A percentile compares a stretch with the other conserved stretches of the same genome.
Conservation (phyloP, 768 basidiomycete species). For the Auricularia auricula-judae region DNA sequence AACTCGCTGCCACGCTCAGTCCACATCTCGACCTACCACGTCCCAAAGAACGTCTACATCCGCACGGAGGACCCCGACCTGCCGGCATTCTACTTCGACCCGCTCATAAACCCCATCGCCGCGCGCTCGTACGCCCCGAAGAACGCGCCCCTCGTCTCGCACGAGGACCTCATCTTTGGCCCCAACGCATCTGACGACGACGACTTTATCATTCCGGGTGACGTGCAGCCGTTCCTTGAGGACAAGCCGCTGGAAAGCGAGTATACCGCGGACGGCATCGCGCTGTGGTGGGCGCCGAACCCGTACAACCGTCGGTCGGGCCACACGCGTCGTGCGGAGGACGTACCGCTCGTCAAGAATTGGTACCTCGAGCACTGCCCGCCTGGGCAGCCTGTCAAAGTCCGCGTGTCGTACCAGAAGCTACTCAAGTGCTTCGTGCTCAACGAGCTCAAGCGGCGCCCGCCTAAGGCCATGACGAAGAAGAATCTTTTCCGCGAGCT, state of each 20-base stretch:
- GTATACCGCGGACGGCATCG: constrained; percentile 91
- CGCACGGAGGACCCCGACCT: constrained; percentile 99
- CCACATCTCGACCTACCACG: constrained; percentile 83
- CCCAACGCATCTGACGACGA: constrained; percentile 78
- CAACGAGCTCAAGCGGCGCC: constrained; percentile 80
- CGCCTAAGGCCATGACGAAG: constrained; percentile 96
- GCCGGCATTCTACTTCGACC: constrained; percentile 98
- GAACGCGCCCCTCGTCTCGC: constrained; percentile 69
- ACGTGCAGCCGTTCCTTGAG: constrained; percentile 68
- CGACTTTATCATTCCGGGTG: constrained; percentile 75
- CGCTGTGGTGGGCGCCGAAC: constrained; percentile 96
- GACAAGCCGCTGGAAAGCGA: constrained; percentile 77
- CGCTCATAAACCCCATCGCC: constrained; percentile 95
- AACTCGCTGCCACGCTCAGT: constrained; percentile 96
- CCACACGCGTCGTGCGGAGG: constrained; percentile 87
- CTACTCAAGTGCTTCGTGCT: constrained; percentile 90
- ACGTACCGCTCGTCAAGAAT: constrained; percentile 91
- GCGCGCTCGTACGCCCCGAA: constrained; percentile 77
- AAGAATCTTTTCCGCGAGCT: constrained; percentile 92
- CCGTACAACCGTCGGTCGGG: constrained; percentile 91
- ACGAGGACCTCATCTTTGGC: constrained; percentile 90
- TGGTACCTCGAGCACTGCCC: constrained; percentile 99
- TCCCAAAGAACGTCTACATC: constrained; percentile 96
- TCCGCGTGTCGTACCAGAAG: constrained; percentile 98
- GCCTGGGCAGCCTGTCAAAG: constrained; percentile 91